Conservation (phyloP, 768 basidiomycete genomes). For the Pholiota conissans region DNA sequence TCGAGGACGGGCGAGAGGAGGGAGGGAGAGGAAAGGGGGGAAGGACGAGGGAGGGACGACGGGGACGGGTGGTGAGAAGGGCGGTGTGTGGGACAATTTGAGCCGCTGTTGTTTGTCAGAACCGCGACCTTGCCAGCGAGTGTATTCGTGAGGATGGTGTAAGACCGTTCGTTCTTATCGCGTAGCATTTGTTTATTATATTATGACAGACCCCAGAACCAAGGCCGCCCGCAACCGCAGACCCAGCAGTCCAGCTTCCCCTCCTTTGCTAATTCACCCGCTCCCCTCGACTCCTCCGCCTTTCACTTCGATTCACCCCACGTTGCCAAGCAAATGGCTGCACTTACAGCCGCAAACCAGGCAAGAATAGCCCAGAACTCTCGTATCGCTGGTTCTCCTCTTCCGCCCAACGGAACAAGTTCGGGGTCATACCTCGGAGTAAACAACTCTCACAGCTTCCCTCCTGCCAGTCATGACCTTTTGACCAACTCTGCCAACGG, state of each 20-base stretch:
- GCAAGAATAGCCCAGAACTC: constrained; percentile 59
- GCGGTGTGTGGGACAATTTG: constrained; percentile 14
- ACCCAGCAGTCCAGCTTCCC: constrained; percentile 31
- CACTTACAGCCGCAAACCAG: constrained; percentile 63
- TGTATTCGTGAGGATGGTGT: constrained; percentile 29
- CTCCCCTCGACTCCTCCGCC: constrained; percentile 36
- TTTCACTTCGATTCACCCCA: constrained; percentile 64
- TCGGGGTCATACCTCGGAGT: constrained; percentile 70
- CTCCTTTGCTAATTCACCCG: constrained; percentile 28
- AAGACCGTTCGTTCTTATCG: constrained; percentile 19
- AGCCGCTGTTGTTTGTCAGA: constrained; percentile 6
- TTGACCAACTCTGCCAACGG: constrained; percentile 32
- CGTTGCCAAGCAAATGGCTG: constrained; percentile 81
- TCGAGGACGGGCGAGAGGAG: background rate
- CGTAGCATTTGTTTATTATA: constrained; percentile 1
- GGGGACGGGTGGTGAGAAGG: constrained; percentile 7
- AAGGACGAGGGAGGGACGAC: background rate
- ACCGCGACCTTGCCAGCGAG: constrained; percentile 9
- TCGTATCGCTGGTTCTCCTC: constrained; percentile 32
- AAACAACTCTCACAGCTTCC: constrained; percentile 47
- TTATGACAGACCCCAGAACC: constrained; percentile 20
- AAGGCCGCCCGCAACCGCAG: constrained; percentile 24
- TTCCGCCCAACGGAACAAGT: constrained; percentile 54
- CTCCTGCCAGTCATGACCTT: constrained; percentile 46
- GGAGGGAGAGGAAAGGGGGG: too few relatives aligned